phyloP scores from a whole-genome alignment of 148 eudicot species.

The Persicaria tinctoria region DNA sequence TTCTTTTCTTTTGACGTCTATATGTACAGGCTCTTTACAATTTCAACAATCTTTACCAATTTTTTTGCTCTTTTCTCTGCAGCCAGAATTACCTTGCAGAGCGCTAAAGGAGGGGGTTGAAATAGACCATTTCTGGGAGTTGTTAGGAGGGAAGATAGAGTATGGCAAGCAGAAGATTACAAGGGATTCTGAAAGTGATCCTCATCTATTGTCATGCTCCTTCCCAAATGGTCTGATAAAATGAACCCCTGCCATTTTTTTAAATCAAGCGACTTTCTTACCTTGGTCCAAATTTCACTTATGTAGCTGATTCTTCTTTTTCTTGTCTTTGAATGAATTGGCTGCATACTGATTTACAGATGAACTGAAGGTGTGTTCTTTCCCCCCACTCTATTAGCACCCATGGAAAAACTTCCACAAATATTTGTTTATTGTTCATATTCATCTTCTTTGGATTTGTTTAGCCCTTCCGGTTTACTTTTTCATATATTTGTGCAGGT shows the following conservation, averaged over 20 bases:
- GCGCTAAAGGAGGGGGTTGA: constrained; percentile 85
- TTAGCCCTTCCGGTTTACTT: neutral
- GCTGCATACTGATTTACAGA: constrained; percentile 37
- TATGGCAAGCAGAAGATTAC: constrained; percentile 72
- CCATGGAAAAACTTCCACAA: neutral
- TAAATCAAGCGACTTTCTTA: constrained; percentile 3
- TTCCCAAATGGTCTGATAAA: constrained; percentile 50
- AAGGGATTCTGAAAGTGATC: constrained; percentile 70
- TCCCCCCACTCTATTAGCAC: too few species aligned
- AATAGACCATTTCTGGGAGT: constrained; percentile 74
- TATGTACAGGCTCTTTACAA: neutral
- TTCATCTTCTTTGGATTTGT: constrained; percentile 11
- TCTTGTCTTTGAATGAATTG: constrained; percentile 18
- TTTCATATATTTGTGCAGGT: constrained; percentile 34
- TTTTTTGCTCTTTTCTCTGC: constrained; percentile 22
- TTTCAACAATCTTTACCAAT: neutral
- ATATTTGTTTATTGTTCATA: neutral
- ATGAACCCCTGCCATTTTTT: neutral
- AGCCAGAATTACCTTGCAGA: constrained; percentile 85
- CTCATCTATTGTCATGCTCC: constrained; percentile 80
- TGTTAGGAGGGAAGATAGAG: constrained; percentile 77
- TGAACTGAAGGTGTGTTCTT: constrained; percentile 63
- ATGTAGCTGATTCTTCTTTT: constrained; percentile 25
- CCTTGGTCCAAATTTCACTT: neutral
- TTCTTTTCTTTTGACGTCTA: neutral